A percentile compares a stretch with the other conserved stretches of the same genome.
Conservation (phyloP, 2,329 filamentous ascomycete genomes). For the Aaosphaeria arxii region DNA sequence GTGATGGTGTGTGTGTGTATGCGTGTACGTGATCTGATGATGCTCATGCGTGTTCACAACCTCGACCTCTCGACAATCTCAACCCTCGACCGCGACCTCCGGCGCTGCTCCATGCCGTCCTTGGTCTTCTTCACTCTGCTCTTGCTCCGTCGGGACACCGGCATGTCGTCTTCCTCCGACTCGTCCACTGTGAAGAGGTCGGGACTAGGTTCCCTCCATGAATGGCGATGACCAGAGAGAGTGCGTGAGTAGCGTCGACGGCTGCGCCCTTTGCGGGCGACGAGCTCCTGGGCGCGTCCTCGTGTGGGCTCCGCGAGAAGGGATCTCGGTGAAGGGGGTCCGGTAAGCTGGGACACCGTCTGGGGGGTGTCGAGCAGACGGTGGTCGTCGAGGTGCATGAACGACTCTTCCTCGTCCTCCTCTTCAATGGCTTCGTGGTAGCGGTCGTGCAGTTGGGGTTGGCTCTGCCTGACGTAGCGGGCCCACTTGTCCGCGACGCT, state of each 20-base stretch:
- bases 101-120: constrained; percentile 31
- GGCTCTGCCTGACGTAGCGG: constrained; percentile 37
- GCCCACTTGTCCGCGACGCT: constrained; percentile 40
- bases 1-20: too few relatives aligned
- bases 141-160: constrained; percentile 22
- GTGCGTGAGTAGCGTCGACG: constrained; percentile 33
- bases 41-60: constrained; percentile 13
- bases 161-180: constrained; percentile 35
- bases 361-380: constrained; percentile 30
- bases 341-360: constrained; percentile 23
- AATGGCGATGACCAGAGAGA: constrained; percentile 38
- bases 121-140: constrained; percentile 31
- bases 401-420: constrained; percentile 34
- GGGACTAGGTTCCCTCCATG: constrained; percentile 40
- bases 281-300: constrained; percentile 36
- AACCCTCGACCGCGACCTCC: constrained; percentile 18
- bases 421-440: constrained; percentile 22
- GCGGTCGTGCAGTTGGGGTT: constrained; percentile 26
- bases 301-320: constrained; percentile 30
- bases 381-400: constrained; percentile 36
- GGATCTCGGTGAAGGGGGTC: constrained; percentile 18
- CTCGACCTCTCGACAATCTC: constrained; percentile 27
- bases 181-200: constrained; percentile 43
- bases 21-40: not conserved
- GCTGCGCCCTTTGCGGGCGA: constrained; percentile 24